Evolutionary conservation across 768 basidiomycete genomes (phyloP), one percentile per base, ranked within the genome.

Genomic region (Multifurca ochricompacta): DNA sequence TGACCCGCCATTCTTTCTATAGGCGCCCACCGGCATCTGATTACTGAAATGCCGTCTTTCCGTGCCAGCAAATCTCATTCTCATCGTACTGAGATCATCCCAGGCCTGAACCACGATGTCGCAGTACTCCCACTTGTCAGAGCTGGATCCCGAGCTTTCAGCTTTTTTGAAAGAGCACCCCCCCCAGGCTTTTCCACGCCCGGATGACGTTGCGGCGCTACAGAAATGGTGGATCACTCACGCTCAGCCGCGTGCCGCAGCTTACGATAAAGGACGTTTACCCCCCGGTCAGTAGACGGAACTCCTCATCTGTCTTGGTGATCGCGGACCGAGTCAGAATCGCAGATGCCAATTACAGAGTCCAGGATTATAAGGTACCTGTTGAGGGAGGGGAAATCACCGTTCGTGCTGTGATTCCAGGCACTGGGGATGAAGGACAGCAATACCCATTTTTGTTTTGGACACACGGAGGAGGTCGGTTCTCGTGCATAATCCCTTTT

Each of bases 281-380:
- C 28, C 1, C 34, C 44, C 30, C 32, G 30, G 44, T 47, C n/a
- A 31, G 44, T 39, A 5, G 6, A 34, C 11, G 1, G 16, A 36
- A 11, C 21, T 6, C 16, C 5, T 37, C 10, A 23, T 18, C 37
- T 34, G 32, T n/a, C 40, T 19, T 32, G 36, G 19, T 35, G 23
- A 40, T n/a, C 18, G 13, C 16, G 2, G 32, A 23, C 14, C 19
- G 3, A 36, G 13, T 32, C 30, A 4, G 28, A 19, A 36, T 4
- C 1, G 14, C 32, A 56, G 45, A 52, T 40, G 41, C 41, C 32
- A 53, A 43, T 14, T 49, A 56, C 30, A 44, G 32, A 9, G 34
- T 53, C 14, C 32, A 46, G 23, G 50, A 56, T 19, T 36, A 40
- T 31, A 48, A 30, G 14, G 49, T 59, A n/a, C 40, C 54, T 3